Base-by-base conservation (phyloP, 768 basidiomycete species). In the Boletus speciosus region DNA sequence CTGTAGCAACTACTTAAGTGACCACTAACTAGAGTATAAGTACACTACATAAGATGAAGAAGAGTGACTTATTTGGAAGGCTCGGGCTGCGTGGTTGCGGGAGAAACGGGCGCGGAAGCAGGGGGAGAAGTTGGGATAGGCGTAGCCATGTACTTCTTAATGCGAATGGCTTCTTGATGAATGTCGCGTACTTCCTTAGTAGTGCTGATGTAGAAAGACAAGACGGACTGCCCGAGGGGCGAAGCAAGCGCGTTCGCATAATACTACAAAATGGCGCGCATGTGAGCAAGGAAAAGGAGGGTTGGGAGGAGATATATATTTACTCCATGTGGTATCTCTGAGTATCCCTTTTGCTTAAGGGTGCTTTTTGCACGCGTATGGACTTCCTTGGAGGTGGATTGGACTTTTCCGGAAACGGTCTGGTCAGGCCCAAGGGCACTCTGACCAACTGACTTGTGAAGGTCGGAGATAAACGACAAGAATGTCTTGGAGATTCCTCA, bases 401-500 rank as follows among this genome's bases (percentile, higher is more conserved):
- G 82, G 19, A 90, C 76, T 69, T 90, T 90, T 3, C 77, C 81
- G 3, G 88, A 85, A 47, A 96, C 72, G 10, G 91, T 96, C 73
- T 90, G 78, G 44, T 94, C 86, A n/a, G 85, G 85, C 8, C 93
- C 94, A 19, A 92, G 75, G 5, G 88, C 76, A 49, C 81, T 81
- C 47, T 79, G 71, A 43, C 93, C 93, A 45, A 91, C 70, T 10
- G 79, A 77, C 35, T 77, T 75, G 71, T 97, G 92, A 42, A 98
- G 65, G 11, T 74, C 68, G 29, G 83, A 76, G 71, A 98, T 80
- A 73, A 92, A 98, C 32, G 76, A 68, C 34, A 97, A 71, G 81
- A 98, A 98, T 38, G 81, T 81, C 53, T 80, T 76, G 3, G 93
- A 95, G 61, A 99, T 98, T 21, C 96, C 96, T 57, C 90, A 84